Conservation (phyloP, 2,329 filamentous ascomycete genomes). For the Diaporthe sp. region DNA sequence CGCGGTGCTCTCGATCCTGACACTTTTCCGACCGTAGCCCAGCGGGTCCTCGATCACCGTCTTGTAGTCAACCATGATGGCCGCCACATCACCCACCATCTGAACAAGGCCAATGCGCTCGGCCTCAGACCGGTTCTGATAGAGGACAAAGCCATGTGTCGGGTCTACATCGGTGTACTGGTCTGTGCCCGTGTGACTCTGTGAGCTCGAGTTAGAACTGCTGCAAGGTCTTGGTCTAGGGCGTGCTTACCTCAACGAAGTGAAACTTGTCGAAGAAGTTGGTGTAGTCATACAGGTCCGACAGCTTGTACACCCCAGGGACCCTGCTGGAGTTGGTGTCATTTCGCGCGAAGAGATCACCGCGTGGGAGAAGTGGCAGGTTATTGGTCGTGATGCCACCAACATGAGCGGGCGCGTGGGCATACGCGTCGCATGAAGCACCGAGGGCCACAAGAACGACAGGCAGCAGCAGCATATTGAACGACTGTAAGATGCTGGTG, state of each 20-base stretch:
- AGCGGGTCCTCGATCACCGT: conserved; percentile 43
- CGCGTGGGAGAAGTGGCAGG: neutral
- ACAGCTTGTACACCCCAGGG: conserved; percentile 50
- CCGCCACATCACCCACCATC: conserved; percentile 52
- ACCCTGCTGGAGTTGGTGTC: neutral
- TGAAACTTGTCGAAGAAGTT: conserved; percentile 66
- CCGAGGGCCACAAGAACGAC: neutral
- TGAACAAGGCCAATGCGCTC: conserved; percentile 52
- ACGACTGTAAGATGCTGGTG: neutral
- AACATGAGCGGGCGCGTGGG: neutral
- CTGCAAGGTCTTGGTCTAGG: neutral
- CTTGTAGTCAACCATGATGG: conserved; percentile 56
- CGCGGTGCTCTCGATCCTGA: conserved; percentile 75
- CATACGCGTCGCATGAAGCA: neutral
- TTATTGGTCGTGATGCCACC: neutral
- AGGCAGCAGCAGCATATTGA: neutral
- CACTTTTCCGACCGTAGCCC: conserved; percentile 61
- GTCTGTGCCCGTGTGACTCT: conserved; percentile 38
- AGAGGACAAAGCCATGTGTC: conserved; percentile 76
- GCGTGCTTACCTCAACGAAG: conserved; percentile 55
- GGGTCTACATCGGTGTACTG: conserved; percentile 61
- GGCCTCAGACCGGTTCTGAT: conserved; percentile 54
- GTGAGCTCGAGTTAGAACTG: conserved; percentile 21
- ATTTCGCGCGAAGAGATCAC: neutral
- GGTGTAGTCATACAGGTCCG: conserved; percentile 56